Conservation (phyloP, 768 basidiomycete genomes). For the Suillus hirtellus region DNA sequence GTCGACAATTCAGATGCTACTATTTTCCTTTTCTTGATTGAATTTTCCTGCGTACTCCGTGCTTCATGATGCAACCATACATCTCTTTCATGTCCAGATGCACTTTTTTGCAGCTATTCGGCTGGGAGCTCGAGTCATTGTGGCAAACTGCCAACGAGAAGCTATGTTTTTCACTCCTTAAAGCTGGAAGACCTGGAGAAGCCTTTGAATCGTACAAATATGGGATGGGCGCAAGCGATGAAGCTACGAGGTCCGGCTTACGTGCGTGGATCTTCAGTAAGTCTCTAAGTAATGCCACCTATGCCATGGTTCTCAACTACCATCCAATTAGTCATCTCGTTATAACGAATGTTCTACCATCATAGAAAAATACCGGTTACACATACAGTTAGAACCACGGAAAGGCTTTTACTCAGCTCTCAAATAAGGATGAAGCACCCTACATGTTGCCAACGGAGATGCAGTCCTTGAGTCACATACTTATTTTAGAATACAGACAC, state of each 20-base stretch:
- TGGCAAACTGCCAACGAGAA: neutral
- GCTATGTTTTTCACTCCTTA: neutral
- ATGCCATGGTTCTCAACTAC: too few species aligned
- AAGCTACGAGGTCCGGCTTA: neutral
- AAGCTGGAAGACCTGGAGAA: neutral
- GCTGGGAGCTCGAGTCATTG: neutral
- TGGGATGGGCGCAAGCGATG: neutral
- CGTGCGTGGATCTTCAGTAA: neutral
- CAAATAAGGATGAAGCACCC: neutral
- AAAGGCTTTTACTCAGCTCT: neutral
- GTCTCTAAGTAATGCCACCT: neutral
- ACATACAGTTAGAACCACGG: neutral
- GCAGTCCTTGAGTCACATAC: neutral
- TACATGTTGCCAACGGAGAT: neutral
- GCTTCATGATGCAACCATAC: neutral
- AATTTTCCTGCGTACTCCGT: neutral
- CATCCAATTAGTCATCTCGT: neutral
- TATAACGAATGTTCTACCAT: neutral
- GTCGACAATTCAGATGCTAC: neutral
- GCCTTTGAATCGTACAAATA: neutral
- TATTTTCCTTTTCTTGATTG: neutral
- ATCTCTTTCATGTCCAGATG: neutral
- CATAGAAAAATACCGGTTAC: neutral
- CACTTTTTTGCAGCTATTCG: neutral
- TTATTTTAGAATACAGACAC: neutral